Base-by-base conservation (phyloP, 2,329 filamentous ascomycete species). In the Phaeosphaeriaceae sp. region DNA sequence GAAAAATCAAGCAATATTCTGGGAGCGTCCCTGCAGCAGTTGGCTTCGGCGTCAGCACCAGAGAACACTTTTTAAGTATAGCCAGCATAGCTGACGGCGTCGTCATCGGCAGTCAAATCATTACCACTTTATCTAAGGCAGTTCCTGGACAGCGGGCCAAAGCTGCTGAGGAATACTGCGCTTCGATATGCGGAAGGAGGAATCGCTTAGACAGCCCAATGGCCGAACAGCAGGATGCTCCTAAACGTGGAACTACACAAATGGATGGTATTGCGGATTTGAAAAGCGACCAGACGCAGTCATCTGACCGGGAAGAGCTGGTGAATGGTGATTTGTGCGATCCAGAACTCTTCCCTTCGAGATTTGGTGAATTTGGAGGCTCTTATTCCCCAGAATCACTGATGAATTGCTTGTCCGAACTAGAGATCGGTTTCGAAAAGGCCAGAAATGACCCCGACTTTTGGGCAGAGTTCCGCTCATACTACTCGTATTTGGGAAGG, bases 371-470 rank as follows among this genome's bases (percentile, higher is more conserved):
- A 71, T 99, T 96, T 59, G 94, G 94, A 65, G 94, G 94, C 13
- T 93, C 97, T 74, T 99, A 97, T 69, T 94, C 99, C 2, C 94
- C 94, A 1, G 94, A 99, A 75, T 94, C 92, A 17, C 83, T 99
- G 53, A 97, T 99, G 93, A 93, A 97, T 77, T 97, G 93, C 70
- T 79, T 99, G 51, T 87, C 87, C 0, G 85, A 99, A 76, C 83
- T 99, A 5, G 93, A 99, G 75, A 85, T 86, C 20, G 94, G 93
- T 28, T 99, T 99, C 80, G 87, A 94, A 65, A 79, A 88, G 63
- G 92, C 94, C 52, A 87, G 87, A 66, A 86, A 95, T 57, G 93
- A 97, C 69, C 88, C 91, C 4, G 82, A 84, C 45, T 99, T 99
- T 81, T 99, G 94, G 94, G 89, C 96, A 68, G 94, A 99, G 76